These are phyloP conservation scores for Neurospora sp. DNA, from an alignment of 495 filamentous ascomycete genomes.

Conservation along the genomic window DNA sequence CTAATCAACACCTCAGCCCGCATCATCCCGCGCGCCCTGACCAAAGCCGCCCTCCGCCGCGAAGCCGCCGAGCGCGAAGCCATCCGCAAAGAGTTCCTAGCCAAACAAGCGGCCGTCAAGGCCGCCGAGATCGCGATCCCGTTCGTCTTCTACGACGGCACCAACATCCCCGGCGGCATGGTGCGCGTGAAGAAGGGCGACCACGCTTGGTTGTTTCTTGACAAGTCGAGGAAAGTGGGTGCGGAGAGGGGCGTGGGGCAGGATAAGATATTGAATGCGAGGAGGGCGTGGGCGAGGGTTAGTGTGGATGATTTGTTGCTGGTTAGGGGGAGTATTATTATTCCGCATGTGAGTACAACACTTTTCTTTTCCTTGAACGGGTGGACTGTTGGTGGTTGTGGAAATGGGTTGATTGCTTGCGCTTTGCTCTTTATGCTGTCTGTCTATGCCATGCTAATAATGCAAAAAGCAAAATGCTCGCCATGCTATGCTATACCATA, in stretches of 20 bases:
- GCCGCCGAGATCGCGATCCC: constrained; percentile 82
- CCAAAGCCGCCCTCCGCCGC: constrained; percentile 70
- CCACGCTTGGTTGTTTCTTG: constrained; percentile 80
- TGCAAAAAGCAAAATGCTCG: not conserved
- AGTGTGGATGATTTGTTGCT: constrained; percentile 96
- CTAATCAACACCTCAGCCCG: constrained; percentile 57
- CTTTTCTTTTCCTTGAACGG: not conserved
- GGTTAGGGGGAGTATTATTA: constrained; percentile 82
- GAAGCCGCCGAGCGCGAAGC: constrained; percentile 76
- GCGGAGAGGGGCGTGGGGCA: constrained; percentile 67
- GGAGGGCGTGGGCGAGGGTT: constrained; percentile 83
- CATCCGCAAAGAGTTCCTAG: constrained; percentile 74
- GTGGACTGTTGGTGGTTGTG: too few species aligned
- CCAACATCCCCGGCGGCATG: constrained; percentile 74
- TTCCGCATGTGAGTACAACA: constrained; percentile 69
- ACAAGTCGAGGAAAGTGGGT: constrained; percentile 80
- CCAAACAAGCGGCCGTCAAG: constrained; percentile 78
- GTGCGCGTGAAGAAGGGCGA: constrained; percentile 90
- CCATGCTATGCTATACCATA: not conserved
- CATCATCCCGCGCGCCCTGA: constrained; percentile 67
- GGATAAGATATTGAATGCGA: constrained; percentile 47
- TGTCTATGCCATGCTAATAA: not conserved
- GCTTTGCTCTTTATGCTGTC: not conserved
- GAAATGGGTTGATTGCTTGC: not conserved
- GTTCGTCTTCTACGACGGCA: constrained; percentile 98